Conservation (phyloP, 2,329 filamentous ascomycete genomes). For the Neofusicoccum sp. region DNA sequence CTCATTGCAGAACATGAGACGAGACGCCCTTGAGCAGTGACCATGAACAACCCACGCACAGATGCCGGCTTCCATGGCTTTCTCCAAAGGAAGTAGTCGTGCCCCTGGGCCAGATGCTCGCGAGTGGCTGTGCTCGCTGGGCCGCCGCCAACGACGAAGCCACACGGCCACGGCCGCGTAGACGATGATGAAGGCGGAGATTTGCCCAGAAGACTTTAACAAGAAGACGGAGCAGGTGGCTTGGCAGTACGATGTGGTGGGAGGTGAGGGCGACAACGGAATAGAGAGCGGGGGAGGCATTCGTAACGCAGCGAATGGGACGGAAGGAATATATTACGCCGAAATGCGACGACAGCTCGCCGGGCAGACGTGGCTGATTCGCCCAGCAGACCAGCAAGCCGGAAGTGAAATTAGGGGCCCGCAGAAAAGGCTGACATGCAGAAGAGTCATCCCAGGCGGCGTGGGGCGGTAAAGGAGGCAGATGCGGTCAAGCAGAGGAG, state of each 20-base stretch:
- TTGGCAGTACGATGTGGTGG: not conserved
- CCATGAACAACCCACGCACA: not conserved
- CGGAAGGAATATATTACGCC: slow-evolving; percentile 5
- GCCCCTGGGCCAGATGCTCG: not conserved
- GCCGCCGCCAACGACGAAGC: no score
- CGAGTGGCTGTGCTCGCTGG: no score
- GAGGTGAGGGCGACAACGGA: not conserved
- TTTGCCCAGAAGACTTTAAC: not conserved
- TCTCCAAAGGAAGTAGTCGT: not conserved
- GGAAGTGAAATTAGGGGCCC: slow-evolving; percentile 2
- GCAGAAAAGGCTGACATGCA: not conserved
- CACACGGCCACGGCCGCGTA: not conserved
- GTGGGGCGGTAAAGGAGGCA: not conserved
- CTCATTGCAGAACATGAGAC: not conserved
- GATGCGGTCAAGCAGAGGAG: not conserved
- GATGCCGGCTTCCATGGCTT: not conserved
- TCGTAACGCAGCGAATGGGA: not conserved
- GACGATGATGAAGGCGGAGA: not conserved
- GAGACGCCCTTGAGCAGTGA: not conserved
- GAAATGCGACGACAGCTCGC: slow-evolving; percentile 1
- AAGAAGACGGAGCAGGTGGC: not conserved
- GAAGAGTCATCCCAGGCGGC: not conserved
- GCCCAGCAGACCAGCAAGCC: not conserved
- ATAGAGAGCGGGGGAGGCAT: not conserved
- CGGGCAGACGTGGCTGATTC: not conserved